A percentile compares a stretch with the other conserved stretches of the same genome.
Evolutionary conservation across 768 basidiomycete genomes (phyloP).

Genomic region (Pilatotrama ljubarskyi): DNA sequence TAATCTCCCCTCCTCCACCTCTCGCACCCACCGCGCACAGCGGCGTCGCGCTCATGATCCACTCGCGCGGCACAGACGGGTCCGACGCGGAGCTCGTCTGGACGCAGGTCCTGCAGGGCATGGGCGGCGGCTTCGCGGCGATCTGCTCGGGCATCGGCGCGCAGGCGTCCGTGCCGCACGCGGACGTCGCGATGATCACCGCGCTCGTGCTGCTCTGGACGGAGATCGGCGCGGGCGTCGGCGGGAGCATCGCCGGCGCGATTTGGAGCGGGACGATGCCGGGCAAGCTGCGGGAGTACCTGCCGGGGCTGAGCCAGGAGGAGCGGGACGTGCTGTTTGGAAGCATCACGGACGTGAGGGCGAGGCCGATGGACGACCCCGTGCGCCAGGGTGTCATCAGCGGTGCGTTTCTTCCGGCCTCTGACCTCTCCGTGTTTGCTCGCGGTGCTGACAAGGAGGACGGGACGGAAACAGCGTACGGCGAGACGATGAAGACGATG

Average conservation of each 20-base stretch:
- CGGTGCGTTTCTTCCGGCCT: slow-evolving; percentile 4
- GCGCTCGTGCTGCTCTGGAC: slow-evolving; percentile 46
- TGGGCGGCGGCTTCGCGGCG: slow-evolving; percentile 52
- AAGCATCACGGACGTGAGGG: slow-evolving; percentile 18
- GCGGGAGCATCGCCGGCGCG: slow-evolving; percentile 36
- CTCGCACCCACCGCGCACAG: slow-evolving; percentile 5
- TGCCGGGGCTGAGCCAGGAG: slow-evolving; percentile 16
- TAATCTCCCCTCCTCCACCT: neutral
- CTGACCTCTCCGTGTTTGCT: neutral
- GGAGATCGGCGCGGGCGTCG: slow-evolving; percentile 44
- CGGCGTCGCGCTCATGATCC: slow-evolving; percentile 33
- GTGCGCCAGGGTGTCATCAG: slow-evolving; percentile 19
- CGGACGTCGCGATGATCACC: slow-evolving; percentile 47
- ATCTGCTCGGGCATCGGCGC: slow-evolving; percentile 42
- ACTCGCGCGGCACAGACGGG: slow-evolving; percentile 25
- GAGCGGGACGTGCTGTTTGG: slow-evolving; percentile 19
- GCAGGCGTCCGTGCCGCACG: slow-evolving; percentile 48
- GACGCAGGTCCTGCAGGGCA: slow-evolving; percentile 49
- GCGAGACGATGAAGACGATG: slow-evolving; percentile 21
- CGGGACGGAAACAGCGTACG: slow-evolving; percentile 7
- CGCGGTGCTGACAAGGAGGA: neutral
- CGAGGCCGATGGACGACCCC: slow-evolving; percentile 12
- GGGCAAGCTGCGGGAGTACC: slow-evolving; percentile 24
- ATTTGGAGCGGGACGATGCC: slow-evolving; percentile 30
- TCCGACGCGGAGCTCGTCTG: slow-evolving; percentile 41